These are phyloP conservation scores for Cadophora sp. DNA, from an alignment of 2,329 filamentous ascomycete genomes.

Conservation along the genomic window DNA sequence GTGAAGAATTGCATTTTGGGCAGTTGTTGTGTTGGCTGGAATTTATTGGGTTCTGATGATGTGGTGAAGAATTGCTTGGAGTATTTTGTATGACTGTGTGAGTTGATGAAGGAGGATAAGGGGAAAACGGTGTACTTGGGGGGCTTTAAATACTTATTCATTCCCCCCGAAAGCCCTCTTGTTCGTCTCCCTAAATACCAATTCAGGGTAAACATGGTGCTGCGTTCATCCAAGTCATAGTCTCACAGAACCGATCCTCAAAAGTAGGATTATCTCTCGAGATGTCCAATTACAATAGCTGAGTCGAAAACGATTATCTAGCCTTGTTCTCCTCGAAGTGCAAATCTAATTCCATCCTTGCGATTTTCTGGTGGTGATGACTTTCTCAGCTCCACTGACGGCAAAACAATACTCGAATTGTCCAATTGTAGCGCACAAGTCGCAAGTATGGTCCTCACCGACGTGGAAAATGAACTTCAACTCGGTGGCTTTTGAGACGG, in stretches of 20 bases:
- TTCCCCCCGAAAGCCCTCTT: neutral
- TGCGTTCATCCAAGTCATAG: neutral
- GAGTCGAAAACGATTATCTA: neutral
- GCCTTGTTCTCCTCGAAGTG: neutral
- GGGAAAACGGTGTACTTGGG: neutral
- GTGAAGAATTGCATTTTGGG: constrained; percentile 29
- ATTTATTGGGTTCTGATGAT: neutral
- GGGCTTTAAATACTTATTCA: neutral
- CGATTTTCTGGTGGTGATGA: neutral
- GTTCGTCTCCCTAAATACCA: neutral
- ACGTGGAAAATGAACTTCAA: no score
- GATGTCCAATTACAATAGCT: neutral
- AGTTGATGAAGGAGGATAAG: neutral
- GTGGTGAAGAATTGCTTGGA: neutral
- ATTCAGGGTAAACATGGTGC: neutral
- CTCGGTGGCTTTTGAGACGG: no score
- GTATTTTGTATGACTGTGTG: neutral
- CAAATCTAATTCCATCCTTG: no score
- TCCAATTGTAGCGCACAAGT: neutral
- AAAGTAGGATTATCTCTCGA: neutral
- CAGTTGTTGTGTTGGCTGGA: neutral
- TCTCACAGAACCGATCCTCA: neutral
- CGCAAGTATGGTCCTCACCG: no score
- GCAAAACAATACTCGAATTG: neutral
- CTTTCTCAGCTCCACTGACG: neutral